Evolutionary conservation across 2,329 filamentous ascomycete species (phyloP), one percentile per base, ranked within the genome.

Genomic region (Plenodomus lindquistii): DNA sequence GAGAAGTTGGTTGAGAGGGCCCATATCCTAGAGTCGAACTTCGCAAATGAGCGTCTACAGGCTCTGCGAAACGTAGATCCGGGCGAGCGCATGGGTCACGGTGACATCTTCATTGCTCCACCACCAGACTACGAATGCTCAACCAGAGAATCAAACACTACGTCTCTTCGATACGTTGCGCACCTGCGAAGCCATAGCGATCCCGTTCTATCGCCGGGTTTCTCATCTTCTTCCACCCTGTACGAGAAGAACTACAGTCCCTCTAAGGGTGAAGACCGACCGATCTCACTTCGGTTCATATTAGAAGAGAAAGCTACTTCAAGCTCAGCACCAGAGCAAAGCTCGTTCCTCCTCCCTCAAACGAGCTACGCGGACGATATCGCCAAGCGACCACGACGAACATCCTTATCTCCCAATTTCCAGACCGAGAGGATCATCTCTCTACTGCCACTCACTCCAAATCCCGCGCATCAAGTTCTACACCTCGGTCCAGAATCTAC

Each of bases 1-100:
- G 84, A 87, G 34, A 67, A 71, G 21, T 51, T 73, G 9, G 65
- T 74, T 2, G 71, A 72, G 46, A 66, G 66, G 44, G 69, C 69
- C 22, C 69, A 71, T 38, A 52, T 69, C n/a, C 48, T 69, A 15
- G 69, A 72, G 44, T 61, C 65, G 4, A 63, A 63, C 18, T 51
- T 63, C 2, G 68, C 67, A n/a, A 71, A 71, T 45, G 60, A 68
- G 37, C 57, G 67, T 45, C 47, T 71, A 31, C 59, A 66, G 36
- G 62, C 57, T 9, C 47, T 71, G 20, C 64, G 63, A 39, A 62
- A 60, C 2, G 55, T 71, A 21, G 62, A 57, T 22, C 66, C 68
- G 9, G 56, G 61, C 7, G 67, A 70, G 39, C 59, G 67, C 17
- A 66, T 63, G 59, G 67, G 60, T 3, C 63, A 68, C 43, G 67